Conservation (phyloP, 805 yeast genomes). For the Hanseniaspora meyeri region DNA sequence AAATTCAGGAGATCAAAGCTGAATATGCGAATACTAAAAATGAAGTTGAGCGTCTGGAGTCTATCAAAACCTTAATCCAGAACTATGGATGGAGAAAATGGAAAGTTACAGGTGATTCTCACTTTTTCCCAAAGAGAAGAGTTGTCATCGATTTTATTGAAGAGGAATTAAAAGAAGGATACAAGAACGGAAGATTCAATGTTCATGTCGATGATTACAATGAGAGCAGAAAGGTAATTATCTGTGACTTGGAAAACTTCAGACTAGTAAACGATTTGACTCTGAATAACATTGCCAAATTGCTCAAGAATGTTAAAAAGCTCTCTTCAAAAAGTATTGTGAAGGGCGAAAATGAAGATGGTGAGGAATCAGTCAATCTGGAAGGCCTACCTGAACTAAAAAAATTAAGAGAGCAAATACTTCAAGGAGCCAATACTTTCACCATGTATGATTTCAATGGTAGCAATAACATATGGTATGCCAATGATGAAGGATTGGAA, state of each 20-base stretch:
- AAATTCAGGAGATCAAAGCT: not conserved
- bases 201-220: slow-evolving; percentile 24
- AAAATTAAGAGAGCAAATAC: not conserved
- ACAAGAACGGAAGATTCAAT: slow-evolving; percentile 24
- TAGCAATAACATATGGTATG: not conserved
- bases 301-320: slow-evolving; percentile 24
- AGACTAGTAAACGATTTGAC: slow-evolving; percentile 27
- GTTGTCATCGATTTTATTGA: slow-evolving; percentile 31
- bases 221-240: slow-evolving; percentile 25
- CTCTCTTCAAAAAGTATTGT: not conserved
- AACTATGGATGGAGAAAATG: slow-evolving; percentile 29
- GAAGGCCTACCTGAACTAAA: not conserved
- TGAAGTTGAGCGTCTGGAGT: not conserved
- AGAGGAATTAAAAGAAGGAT: slow-evolving; percentile 27
- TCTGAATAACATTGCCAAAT: slow-evolving; percentile 26
- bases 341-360: not conserved
- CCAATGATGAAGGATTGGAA: not conserved
- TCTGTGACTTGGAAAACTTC: slow-evolving; percentile 28
- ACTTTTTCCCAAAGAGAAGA: slow-evolving; percentile 30
- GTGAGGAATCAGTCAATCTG: not conserved
- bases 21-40: slow-evolving; percentile 15
- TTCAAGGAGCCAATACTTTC: not conserved
- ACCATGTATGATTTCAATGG: not conserved
- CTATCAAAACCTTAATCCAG: slow-evolving; percentile 26
- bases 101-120: slow-evolving; percentile 31